Percentiles rank a stretch among this genome's conserved stretches.
Evolutionary conservation across 2,329 filamentous ascomycete genomes (phyloP).

Genomic region (Dendrostoma leiphaemia): DNA sequence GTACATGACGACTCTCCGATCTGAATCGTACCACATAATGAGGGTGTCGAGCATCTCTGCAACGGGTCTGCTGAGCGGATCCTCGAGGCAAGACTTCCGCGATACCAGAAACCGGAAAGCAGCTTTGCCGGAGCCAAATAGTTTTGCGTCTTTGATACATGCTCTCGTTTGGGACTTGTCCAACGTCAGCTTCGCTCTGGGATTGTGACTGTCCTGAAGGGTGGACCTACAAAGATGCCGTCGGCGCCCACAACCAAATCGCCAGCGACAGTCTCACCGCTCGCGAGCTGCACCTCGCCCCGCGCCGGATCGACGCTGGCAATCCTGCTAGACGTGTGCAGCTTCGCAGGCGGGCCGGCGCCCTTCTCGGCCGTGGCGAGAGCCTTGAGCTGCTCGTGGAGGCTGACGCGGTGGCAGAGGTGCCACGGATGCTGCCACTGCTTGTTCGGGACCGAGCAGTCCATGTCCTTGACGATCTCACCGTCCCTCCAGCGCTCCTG

Average conservation of each 20-base stretch:
- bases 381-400: conserved; percentile 51
- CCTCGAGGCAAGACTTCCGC: conserved; percentile 28
- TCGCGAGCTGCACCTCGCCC: conserved; percentile 40
- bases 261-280: conserved; percentile 38
- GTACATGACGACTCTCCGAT: conserved; percentile 46
- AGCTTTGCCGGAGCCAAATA: conserved; percentile 50
- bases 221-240: conserved; percentile 39
- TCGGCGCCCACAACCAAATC: conserved; percentile 55
- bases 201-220: no score
- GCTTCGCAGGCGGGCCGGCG: conserved; percentile 30
- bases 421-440: conserved; percentile 52
- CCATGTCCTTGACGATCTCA: conserved; percentile 25
- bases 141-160: conserved; percentile 24
- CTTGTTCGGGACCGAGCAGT: conserved; percentile 35
- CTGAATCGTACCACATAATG: conserved; percentile 38
- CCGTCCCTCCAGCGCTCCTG: conserved; percentile 23
- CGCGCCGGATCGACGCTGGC: conserved; percentile 38
- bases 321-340: conserved; percentile 41
- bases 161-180: conserved; percentile 28
- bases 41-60: conserved; percentile 29
- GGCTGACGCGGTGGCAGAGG: conserved; percentile 49
- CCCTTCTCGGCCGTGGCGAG: conserved; percentile 36
- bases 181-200: background rate
- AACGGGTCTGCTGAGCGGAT: conserved; percentile 33
- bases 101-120: conserved; percentile 57